Evolutionary conservation across 331 rosid species (phyloP).

Genomic region (Rosa hybrid): DNA sequence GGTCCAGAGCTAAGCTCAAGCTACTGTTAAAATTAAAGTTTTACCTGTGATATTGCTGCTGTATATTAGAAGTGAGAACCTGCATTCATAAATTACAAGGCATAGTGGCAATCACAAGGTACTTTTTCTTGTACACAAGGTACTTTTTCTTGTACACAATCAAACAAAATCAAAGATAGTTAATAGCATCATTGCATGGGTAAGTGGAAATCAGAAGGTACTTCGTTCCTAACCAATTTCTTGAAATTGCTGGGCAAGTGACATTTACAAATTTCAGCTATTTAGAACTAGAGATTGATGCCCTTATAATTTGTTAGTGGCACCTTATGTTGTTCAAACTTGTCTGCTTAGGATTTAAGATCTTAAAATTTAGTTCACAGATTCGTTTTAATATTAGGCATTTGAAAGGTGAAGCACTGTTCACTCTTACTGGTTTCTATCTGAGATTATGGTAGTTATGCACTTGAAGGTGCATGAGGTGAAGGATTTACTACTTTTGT

Average conservation of each 20-base stretch:
- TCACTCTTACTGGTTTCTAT: not conserved
- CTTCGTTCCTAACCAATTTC: not conserved
- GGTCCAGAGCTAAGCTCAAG: not conserved
- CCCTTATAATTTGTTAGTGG: not conserved
- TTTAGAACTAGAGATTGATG: not conserved
- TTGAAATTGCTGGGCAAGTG: not conserved
- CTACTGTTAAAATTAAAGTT: too few relatives aligned
- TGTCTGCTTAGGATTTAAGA: conserved; percentile 1
- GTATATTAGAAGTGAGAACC: not conserved
- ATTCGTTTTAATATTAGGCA: too few relatives aligned
- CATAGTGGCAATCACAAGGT: not conserved
- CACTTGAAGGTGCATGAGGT: not conserved
- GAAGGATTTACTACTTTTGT: not conserved
- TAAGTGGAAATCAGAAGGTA: not conserved
- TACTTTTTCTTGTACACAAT: not conserved
- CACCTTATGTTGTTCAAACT: not conserved
- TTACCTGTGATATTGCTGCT: too few relatives aligned
- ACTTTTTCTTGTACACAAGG: too few relatives aligned
- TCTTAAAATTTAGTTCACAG: too few relatives aligned
- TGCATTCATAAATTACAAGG: not conserved
- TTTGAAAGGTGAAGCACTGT: not conserved
- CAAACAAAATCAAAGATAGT: not conserved
- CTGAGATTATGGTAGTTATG: not conserved
- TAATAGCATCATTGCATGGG: not conserved
- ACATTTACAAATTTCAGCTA: not conserved